Conservation (phyloP, 2,329 filamentous ascomycete genomes). For the Botrytis hyacinthi region DNA sequence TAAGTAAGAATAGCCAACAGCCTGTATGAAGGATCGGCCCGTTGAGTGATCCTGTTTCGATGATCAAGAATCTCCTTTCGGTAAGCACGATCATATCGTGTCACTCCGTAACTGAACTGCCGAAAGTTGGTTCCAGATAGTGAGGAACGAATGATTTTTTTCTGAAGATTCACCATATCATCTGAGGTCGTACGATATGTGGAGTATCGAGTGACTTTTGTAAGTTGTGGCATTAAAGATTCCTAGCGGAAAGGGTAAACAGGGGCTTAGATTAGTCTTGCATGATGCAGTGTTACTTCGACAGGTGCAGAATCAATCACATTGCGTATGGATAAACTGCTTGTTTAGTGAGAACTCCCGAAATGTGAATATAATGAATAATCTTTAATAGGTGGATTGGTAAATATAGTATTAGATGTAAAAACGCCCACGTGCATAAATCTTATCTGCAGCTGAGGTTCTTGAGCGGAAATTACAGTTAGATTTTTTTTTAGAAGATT, state of each 20-base stretch:
- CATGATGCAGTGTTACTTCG: constrained; percentile 5
- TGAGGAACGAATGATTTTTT: neutral
- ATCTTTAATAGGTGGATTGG: neutral
- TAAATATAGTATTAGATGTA: neutral
- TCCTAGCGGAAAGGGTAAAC: neutral
- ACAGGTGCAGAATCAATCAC: neutral
- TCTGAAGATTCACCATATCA: neutral
- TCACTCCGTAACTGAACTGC: constrained; percentile 2
- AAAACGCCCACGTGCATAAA: neutral
- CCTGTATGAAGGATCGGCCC: constrained; percentile 16
- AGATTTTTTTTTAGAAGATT: neutral
- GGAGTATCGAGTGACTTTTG: neutral
- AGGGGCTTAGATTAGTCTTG: neutral
- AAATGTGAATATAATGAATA: neutral
- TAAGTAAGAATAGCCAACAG: neutral
- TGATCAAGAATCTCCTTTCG: neutral
- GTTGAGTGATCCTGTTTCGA: neutral
- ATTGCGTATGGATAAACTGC: neutral
- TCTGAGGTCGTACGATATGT: neutral
- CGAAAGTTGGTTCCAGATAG: neutral
- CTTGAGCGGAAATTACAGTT: neutral
- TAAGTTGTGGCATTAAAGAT: constrained; percentile 11
- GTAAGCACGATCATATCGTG: neutral
- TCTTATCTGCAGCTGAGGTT: neutral
- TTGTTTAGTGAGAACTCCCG: constrained; percentile 8